Conservation (phyloP, 495 filamentous ascomycete species). For the Penicillium cosmopolitanum region DNA sequence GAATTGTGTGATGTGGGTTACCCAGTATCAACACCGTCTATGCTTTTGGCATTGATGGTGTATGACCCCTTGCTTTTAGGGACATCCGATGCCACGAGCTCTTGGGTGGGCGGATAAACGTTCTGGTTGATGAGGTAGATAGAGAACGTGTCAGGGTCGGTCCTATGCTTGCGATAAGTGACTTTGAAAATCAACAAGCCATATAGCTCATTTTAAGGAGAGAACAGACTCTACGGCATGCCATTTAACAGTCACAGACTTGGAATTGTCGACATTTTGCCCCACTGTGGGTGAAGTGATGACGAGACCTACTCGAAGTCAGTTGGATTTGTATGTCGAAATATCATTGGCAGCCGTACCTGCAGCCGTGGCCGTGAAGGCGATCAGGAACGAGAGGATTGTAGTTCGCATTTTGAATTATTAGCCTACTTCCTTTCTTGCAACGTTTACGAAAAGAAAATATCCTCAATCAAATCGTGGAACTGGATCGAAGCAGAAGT, state of each 20-base stretch:
- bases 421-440: background rate
- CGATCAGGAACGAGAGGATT: slow-evolving; percentile 21
- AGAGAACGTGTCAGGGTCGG: slow-evolving; percentile 38
- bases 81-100: slow-evolving; percentile 40
- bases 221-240: slow-evolving; percentile 29
- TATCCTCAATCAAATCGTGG: background rate
- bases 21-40: slow-evolving; percentile 29
- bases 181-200: background rate
- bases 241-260: slow-evolving; percentile 37
- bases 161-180: slow-evolving; percentile 22
- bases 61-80: slow-evolving; percentile 35
- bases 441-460: slow-evolving; percentile 3
- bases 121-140: slow-evolving; percentile 42
- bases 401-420: slow-evolving; percentile 24
- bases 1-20: slow-evolving; percentile 4
- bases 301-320: slow-evolving; percentile 23
- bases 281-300: slow-evolving; percentile 32
- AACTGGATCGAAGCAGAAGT: background rate
- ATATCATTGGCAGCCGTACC: slow-evolving; percentile 14
- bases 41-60: slow-evolving; percentile 29
- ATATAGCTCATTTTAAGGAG: background rate
- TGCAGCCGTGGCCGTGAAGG: slow-evolving; percentile 25
- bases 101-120: slow-evolving; percentile 36
- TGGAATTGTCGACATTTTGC: slow-evolving; percentile 26
- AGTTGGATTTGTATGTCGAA: background rate